Base-by-base conservation (phyloP, 345 rosid genomes). In the Lenwebbia sp. region DNA sequence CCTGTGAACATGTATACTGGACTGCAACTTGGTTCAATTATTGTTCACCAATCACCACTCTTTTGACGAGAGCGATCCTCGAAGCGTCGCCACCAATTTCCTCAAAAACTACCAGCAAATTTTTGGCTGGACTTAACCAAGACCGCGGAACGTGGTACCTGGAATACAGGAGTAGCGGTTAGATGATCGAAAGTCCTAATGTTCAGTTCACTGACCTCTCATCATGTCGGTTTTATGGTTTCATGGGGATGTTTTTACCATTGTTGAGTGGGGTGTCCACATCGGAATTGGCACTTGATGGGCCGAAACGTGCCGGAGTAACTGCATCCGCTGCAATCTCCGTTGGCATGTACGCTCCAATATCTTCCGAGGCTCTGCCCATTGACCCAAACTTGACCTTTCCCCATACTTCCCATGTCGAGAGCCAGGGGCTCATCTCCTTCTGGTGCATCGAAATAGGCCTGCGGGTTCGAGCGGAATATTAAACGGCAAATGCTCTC, bases 91-190 rank as follows among this genome's bases (percentile, higher is more conserved):
- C 95, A 0, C 93, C 92, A 22, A 88, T 87, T 90, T 94, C 96
- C 87, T 94, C 95, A 26, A 92, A 92, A 83, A 94, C 84, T 28
- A 92, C 89, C 82, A 92, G 41, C 19, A 89, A 84, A 86, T 94
- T 94, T 10, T 85, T 65, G n/a, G 86, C 88, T 70, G 91, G 89
- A 83, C 90, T 92, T 87, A 93, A 86, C 95, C 97, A 94, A 52
- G 94, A 90, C 57, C 92, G 87, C 13, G 95, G 95, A 83, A 94
- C 92, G 83, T 91, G 95, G 88, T 92, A 93, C 95, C 96, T 94
- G 90, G 58, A 88, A 90, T 51, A 40, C 30, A 41, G 23, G 6
- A 83, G 13, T 52, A 37, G 81, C 26, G 8, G 84, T 44, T 17
- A 82, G 84, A 83, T 83, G 54, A 26, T 25, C n/a, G 4, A 53